Evolutionary conservation across 768 basidiomycete genomes (phyloP), one percentile per base, ranked within the genome.

Genomic region (Punctularia strigosozonata): DNA sequence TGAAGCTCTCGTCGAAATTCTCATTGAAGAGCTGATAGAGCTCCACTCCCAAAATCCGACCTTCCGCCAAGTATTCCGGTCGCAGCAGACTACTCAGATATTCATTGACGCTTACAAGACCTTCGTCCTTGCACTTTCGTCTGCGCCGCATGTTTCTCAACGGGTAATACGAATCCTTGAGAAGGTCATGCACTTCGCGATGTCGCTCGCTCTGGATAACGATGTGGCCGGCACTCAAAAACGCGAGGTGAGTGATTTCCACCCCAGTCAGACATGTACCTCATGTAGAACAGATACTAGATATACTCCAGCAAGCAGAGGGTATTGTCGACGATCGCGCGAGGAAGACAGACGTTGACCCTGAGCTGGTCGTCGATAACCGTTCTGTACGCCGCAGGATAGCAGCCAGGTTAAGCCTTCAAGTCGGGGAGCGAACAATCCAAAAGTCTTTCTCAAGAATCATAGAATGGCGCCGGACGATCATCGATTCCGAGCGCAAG

Each of bases 21-120:
- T 90, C 13, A 55, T 84, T 1, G 80, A 80, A 51, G 75, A 80
- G 38, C 54, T 89, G 36, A 75, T 87, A 45, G 66, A 71, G 23
- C 60, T 86, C 23, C 83, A 89, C 45, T 65, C 72, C 1, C 69
- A 75, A 0, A 75, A 70, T 44, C 51, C 68, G 0, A 71, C 74
- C 0, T 88, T 89, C 57, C 74, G 82, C 10, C 70, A 79, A 40
- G 53, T 80, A 1, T 88, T 89, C 59, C 75, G 68, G 46, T 84
- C 80, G 1, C 78, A 81, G 39, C 76, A 73, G 39, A 72, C 71
- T 7, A 80, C 79, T 0, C 74, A 77, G 39, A 44, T 75, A 6
- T 83, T 85, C 44, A 63, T 86, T 6, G 71, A 77, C 19, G 72
- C 73, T 17, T 79, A 77, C 52, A 71, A 69, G 46, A 48, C 61